Conservation (phyloP, 805 yeast genomes). For the Candida nemodendra region DNA sequence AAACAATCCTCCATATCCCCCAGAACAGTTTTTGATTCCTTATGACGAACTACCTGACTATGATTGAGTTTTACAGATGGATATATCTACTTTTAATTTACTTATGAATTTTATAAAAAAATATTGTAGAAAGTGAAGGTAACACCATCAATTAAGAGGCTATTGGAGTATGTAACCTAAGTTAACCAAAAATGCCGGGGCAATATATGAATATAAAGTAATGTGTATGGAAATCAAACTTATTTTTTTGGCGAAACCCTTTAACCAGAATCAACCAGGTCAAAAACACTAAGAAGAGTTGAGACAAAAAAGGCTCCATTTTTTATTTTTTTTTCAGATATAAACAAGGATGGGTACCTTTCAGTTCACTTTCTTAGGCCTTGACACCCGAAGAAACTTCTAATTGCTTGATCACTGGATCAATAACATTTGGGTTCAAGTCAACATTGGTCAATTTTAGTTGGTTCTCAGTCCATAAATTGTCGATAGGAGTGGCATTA, state of each 20-base stretch:
- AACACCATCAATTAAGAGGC: too few species aligned
- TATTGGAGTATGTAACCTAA: too few species aligned
- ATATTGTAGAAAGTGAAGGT: too few species aligned
- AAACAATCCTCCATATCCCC: conserved; percentile 29
- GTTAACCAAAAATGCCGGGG: too few species aligned
- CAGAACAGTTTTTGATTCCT: conserved; percentile 22
- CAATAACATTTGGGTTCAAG: conserved; percentile 63
- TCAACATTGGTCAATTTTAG: conserved; percentile 60
- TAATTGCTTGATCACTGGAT: conserved; percentile 60
- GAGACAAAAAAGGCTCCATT: conserved; percentile 6
- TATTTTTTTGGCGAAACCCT: neutral
- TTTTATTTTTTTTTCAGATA: neutral
- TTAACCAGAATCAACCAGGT: too few species aligned
- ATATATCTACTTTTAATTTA: too few species aligned
- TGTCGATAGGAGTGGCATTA: conserved; percentile 44
- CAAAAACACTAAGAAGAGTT: neutral
- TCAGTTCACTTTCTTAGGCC: conserved; percentile 10
- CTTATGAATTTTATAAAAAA: too few species aligned
- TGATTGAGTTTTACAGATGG: too few species aligned
- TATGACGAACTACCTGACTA: conserved; percentile 21
- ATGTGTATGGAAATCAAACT: neutral
- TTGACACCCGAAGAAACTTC: conserved; percentile 71
- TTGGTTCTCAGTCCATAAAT: conserved; percentile 88
- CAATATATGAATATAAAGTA: too few species aligned
- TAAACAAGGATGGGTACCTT: neutral